Evolutionary conservation across 2,329 filamentous ascomycete species (phyloP), one percentile per base, ranked within the genome.

Genomic region (Microsporum ferrugineum): DNA sequence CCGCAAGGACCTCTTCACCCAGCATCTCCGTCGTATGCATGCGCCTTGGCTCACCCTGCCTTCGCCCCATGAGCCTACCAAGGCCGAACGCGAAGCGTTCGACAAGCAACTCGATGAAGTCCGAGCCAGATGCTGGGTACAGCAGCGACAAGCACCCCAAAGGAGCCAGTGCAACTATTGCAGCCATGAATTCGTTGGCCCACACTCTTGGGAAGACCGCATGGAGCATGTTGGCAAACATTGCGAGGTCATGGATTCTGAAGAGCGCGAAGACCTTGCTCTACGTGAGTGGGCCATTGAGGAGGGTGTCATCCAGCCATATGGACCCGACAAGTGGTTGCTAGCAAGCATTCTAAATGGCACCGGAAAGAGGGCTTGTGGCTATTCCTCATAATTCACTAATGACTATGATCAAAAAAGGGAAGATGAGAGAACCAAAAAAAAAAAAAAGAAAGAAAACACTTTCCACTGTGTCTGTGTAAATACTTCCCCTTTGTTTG

Each of bases 151-250:
- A 2, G 75, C 86, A 0, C 91, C 91, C 0, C 72, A 70, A 0
- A 73, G 77, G 43, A 86, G 89, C 68, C 81, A 86, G 0, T 83
- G 83, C 1, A 67, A 70, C 0, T 82, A 82, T 63, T 96, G 91
- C 71, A 68, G 61, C 2, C 62, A 68, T 56, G 70, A 71, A 0
- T 95, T 95, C 68, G 71, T 77, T 4, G 88, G 87, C 0, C 63
- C 70, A 0, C 80, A 77, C 4, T 84, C 84, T 8, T 96, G 91
- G 91, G 88, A 94, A 62, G 81, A 86, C 61, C 80, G 88, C 29
- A 89, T 95, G 84, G 91, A 96, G 72, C 91, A 96, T 73, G 83
- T 95, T 2, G 89, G 88, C 0, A 80, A 83, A 62, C 91, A 96
- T 71, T 79, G 92, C 53, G 89, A 94, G 73, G 86, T 86, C 65